Evolutionary conservation across 2,329 filamentous ascomycete genomes (phyloP).

Genomic region (Aureobasidium sp.): DNA sequence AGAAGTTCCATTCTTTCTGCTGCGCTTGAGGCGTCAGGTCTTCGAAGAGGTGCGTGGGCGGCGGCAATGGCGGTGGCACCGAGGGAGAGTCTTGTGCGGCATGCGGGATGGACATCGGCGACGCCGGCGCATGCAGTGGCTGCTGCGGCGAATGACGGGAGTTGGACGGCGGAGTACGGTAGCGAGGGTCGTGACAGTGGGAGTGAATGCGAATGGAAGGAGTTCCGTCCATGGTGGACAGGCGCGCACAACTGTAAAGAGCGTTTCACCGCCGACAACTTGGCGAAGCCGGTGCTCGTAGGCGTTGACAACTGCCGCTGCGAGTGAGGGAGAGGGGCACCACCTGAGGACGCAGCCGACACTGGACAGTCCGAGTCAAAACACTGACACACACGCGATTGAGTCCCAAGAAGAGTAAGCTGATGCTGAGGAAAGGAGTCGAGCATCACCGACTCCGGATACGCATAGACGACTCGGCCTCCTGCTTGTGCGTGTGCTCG

Average conservation of each 20-base stretch:
- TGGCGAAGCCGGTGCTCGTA: not conserved
- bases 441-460: not conserved
- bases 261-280: constrained; percentile 1
- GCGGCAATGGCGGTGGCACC: constrained; percentile 55
- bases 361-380: not conserved
- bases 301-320: constrained; percentile 7
- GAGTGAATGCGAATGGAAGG: constrained; percentile 27
- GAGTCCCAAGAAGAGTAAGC: not conserved
- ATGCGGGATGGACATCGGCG: constrained; percentile 55
- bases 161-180: constrained; percentile 27
- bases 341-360: not conserved
- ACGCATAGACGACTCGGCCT: not conserved
- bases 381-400: not conserved
- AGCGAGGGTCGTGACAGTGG: constrained; percentile 25
- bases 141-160: constrained; percentile 27
- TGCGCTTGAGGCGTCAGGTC: constrained; percentile 41
- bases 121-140: constrained; percentile 34
- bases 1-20: constrained; percentile 57
- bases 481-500: not conserved
- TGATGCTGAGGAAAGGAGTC: constrained; percentile 10
- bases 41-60: constrained; percentile 50
- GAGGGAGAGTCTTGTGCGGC: constrained; percentile 39
- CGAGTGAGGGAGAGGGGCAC: not conserved
- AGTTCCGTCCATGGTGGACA: constrained; percentile 15
- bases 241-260: not conserved